Base-by-base conservation (phyloP, 441 rosid species). In the Pelargonium australe region DNA sequence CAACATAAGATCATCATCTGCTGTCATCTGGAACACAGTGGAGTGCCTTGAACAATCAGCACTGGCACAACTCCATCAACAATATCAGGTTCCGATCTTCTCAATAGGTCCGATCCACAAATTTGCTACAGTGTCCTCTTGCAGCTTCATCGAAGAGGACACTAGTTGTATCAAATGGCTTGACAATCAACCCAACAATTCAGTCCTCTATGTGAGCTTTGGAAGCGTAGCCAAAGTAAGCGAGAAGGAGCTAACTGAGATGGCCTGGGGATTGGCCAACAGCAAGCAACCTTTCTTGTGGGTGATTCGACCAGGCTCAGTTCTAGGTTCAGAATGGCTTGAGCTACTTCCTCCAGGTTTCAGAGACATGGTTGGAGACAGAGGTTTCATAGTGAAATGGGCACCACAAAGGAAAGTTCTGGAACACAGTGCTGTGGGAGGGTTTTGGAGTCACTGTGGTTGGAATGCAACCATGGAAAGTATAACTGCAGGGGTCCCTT, bases 381-480 rank as follows among this genome's bases (percentile, higher is more conserved):
- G 73, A 65, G 95, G 88, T 1, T 44, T 68, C 41, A 78, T 88
- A 2, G 86, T 86, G 63, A 75, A 72, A 72, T 86, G 91, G 94
- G 89, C 86, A 1, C 87, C 88, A 0, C 88, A 85, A 20, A 70
- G 68, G 4, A 83, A 82, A 60, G 85, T 89, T n/a, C 47, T 89
- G 14, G 81, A 75, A 13, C 91, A 85, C 63, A 72, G 75, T 3
- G 72, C 85, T 0, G 67, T 79, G 7, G 89, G 84, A 0, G 85
- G 79, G 25, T 89, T 84, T 73, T 85, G 84, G 83, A 85, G 83
- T 6, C 95, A 89, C 43, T 77, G 68, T 67, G 86, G 89, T 10
- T 85, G 86, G 89, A 86, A 86, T 68, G 86, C 90, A 7, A 82
- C 84, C 1, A 68, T 84, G 72, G 91, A 88, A 71, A 85, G 91